These are phyloP conservation scores for Euphorbia lathyris DNA, from an alignment of 345 rosid species.

Conservation along the genomic window DNA sequence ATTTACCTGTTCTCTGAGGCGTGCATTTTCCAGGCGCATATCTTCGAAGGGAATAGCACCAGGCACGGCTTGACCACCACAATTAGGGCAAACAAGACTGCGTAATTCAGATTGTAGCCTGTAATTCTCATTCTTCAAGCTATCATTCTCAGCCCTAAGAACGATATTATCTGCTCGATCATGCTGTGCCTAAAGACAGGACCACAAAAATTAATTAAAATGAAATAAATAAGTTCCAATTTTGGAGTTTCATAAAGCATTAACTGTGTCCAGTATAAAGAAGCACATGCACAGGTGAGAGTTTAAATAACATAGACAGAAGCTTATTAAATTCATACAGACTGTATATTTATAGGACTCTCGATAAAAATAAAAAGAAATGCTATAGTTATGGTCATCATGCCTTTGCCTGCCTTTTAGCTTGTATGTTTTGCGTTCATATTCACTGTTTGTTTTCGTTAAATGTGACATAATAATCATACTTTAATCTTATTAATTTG, in stretches of 20 bases:
- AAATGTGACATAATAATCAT: too few species aligned
- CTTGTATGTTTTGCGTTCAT: too few species aligned
- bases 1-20: conserved; percentile 86
- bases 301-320: conserved; percentile 15
- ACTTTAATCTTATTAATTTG: too few species aligned
- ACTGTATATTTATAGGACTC: conserved; percentile 11
- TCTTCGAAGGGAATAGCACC: conserved; percentile 73
- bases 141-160: conserved; percentile 78
- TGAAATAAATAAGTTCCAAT: neutral
- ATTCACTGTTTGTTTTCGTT: too few species aligned
- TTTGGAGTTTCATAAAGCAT: conserved; percentile 13
- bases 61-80: conserved; percentile 71
- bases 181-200: conserved; percentile 67
- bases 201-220: neutral
- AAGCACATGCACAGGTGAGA: conserved; percentile 38
- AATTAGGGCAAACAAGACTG: conserved; percentile 62
- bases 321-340: conserved; percentile 19
- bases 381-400: too few species aligned
- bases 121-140: conserved; percentile 64
- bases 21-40: conserved; percentile 73
- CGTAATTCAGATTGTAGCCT: conserved; percentile 71
- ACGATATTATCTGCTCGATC: conserved; percentile 73
- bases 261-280: conserved; percentile 23
- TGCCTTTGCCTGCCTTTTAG: too few species aligned
- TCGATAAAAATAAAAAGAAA: neutral